Conservation (phyloP, 208 protist genomes). For the Trypanosoma scelopori region DNA sequence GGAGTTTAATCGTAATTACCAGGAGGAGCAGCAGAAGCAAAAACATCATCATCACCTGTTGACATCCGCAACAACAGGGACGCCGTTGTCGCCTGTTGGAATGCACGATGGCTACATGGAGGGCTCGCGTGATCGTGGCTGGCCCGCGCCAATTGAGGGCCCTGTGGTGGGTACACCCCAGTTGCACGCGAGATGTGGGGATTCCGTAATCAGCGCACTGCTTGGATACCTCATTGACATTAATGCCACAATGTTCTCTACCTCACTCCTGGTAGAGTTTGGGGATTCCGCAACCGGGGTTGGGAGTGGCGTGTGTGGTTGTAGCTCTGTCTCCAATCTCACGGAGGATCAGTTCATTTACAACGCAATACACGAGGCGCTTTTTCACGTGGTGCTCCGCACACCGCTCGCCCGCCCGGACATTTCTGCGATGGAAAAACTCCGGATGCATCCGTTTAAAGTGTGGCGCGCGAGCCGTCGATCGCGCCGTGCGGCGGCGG, state of each 20-base stretch:
- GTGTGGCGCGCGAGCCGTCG: conserved; percentile 75
- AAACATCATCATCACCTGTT: neutral
- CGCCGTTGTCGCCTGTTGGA: neutral
- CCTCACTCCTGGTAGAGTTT: conserved; percentile 13
- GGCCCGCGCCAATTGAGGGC: neutral
- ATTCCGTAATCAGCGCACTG: neutral
- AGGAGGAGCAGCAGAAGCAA: neutral
- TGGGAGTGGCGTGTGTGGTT: neutral
- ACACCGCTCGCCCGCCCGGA: conserved; percentile 31
- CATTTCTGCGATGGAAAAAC: conserved; percentile 20
- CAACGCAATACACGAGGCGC: conserved; percentile 20
- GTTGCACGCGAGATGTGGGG: neutral
- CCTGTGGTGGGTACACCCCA: neutral
- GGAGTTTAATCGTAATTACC: neutral
- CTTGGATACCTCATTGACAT: conserved; percentile 22
- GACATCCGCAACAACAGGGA: neutral
- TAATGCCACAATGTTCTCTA: conserved; percentile 27
- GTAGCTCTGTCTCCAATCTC: neutral
- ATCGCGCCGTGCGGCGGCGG: conserved; percentile 54
- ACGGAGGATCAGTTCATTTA: conserved; percentile 15
- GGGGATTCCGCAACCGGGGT: neutral
- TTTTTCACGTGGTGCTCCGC: conserved; percentile 19
- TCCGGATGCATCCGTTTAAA: conserved; percentile 61
- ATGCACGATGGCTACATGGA: neutral
- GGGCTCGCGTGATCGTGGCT: neutral